phyloP scores from a whole-genome alignment of 345 rosid genomes.

The Pseudoturritis turrita region DNA sequence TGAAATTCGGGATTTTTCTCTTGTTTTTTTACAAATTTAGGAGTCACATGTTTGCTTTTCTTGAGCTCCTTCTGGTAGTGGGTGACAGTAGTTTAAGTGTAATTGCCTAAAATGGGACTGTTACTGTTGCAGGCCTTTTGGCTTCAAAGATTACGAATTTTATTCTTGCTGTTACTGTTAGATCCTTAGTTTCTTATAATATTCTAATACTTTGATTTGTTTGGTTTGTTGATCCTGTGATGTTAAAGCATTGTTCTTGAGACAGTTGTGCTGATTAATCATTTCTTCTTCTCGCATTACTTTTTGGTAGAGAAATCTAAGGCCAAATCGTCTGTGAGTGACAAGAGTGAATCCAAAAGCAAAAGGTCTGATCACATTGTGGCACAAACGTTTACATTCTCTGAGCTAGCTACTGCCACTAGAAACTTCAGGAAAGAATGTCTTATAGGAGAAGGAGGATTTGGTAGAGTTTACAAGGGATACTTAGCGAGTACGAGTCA shows the following conservation, averaged over 20 bases:
- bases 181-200: background rate
- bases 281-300: background rate
- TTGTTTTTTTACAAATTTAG: background rate
- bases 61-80: background rate
- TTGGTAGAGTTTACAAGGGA: slow-evolving; percentile 84
- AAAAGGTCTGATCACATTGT: slow-evolving; percentile 53
- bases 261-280: background rate
- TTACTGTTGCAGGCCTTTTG: background rate
- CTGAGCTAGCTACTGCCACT: slow-evolving; percentile 73
- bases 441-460: slow-evolving; percentile 88
- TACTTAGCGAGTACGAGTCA: slow-evolving; percentile 51
- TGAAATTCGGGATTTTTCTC: background rate
- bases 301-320: slow-evolving; percentile 41
- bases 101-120: background rate
- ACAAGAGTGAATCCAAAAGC: slow-evolving; percentile 33
- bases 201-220: background rate
- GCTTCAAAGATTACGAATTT: background rate
- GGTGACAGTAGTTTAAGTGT: background rate
- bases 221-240: background rate
- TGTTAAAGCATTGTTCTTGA: slow-evolving; percentile 6
- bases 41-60: background rate
- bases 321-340: slow-evolving; percentile 31
- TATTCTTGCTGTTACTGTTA: background rate
- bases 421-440: slow-evolving; percentile 74
- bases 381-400: slow-evolving; percentile 70